A percentile compares a stretch with the other conserved stretches of the same genome.
These are phyloP conservation scores for Glaciozyma antarctica DNA, from an alignment of 768 basidiomycete species.

Conservation along the genomic window DNA sequence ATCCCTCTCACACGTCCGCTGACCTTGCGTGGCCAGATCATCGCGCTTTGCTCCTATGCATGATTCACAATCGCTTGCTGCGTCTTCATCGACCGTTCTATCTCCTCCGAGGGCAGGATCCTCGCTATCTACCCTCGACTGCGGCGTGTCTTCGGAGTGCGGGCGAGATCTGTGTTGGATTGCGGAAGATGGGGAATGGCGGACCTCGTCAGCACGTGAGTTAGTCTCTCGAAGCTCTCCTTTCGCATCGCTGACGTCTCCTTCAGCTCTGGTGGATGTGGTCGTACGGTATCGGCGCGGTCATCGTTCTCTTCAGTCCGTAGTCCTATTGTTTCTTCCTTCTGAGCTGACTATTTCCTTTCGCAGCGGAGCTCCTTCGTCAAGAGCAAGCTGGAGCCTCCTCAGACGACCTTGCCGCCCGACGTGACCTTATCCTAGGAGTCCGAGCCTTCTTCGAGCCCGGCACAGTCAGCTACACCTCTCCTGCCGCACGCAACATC, in stretches of 20 bases:
- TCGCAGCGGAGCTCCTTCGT: background rate
- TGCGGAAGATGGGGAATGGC: background rate
- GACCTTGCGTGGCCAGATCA: background rate
- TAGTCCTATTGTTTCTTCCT: no score
- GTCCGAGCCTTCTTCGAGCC: background rate
- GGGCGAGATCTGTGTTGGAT: background rate
- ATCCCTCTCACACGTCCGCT: no score
- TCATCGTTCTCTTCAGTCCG: background rate
- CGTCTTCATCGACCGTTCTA: constrained; percentile 1
- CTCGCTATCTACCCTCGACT: background rate
- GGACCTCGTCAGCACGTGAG: background rate
- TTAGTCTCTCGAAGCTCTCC: no score
- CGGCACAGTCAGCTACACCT: background rate
- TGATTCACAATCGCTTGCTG: background rate
- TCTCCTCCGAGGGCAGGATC: background rate
- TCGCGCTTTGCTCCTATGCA: background rate
- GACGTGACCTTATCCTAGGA: background rate
- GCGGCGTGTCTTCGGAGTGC: background rate
- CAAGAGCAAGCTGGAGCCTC: background rate
- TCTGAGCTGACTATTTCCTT: background rate
- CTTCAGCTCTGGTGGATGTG: background rate
- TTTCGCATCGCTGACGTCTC: no score
- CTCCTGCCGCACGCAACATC: background rate
- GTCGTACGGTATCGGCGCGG: background rate
- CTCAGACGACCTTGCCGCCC: background rate